A percentile compares a stretch with the other conserved stretches of the same genome.
phyloP scores from a whole-genome alignment of 164 flowering plant genomes.

The Saururus chinensis region DNA sequence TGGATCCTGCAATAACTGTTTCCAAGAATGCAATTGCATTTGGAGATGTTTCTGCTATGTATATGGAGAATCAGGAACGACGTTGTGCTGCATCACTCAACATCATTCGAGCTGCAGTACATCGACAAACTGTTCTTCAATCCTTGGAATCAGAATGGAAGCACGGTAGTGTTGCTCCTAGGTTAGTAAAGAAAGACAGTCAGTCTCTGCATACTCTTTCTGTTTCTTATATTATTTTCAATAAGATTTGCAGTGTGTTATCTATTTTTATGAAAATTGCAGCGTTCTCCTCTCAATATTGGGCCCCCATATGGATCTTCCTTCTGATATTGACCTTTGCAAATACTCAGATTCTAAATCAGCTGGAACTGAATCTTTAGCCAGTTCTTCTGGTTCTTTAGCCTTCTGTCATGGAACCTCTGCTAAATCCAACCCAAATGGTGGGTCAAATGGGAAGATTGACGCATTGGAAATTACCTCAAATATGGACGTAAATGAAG shows the following conservation, averaged over 20 bases:
- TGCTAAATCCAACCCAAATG: conserved; percentile 27
- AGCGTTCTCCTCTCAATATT: conserved; percentile 82
- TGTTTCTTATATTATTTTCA: background rate
- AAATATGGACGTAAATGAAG: conserved; percentile 49
- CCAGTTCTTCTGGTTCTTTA: conserved; percentile 17
- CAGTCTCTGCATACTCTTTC: background rate
- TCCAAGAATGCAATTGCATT: conserved; percentile 47
- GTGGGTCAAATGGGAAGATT: conserved; percentile 35
- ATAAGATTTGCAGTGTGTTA: background rate
- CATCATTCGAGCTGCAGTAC: conserved; percentile 66
- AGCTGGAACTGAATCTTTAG: conserved; percentile 30
- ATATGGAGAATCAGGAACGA: conserved; percentile 40
- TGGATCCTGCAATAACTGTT: conserved; percentile 60
- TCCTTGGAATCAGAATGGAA: conserved; percentile 85
- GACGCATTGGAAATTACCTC: conserved; percentile 32
- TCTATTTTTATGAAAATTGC: conserved; percentile 15
- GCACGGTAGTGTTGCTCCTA: conserved; percentile 74
- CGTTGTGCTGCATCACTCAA: conserved; percentile 57
- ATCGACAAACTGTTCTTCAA: conserved; percentile 70
- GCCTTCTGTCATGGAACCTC: conserved; percentile 17
- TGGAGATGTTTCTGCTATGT: conserved; percentile 49
- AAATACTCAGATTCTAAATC: conserved; percentile 28
- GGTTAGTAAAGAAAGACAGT: conserved; percentile 25
- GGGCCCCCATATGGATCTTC: conserved; percentile 70
- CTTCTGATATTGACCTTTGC: conserved; percentile 65